A percentile compares a stretch with the other conserved stretches of the same genome.
These are phyloP conservation scores for Aspergillus sp. DNA, from an alignment of 2,329 filamentous ascomycete species.

Conservation along the genomic window DNA sequence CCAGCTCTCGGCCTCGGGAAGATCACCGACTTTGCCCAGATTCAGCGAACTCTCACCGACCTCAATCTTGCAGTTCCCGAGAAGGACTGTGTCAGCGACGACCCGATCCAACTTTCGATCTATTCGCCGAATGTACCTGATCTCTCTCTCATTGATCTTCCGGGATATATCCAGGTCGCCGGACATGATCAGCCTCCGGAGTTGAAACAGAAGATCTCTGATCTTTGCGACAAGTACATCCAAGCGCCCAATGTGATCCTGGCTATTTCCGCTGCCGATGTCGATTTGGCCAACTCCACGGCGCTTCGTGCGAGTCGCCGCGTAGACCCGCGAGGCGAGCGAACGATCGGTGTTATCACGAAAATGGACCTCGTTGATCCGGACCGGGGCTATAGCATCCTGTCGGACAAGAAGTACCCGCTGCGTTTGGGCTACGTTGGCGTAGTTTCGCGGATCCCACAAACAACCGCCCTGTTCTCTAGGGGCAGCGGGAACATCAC, in stretches of 20 bases:
- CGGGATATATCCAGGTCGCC: slow-evolving; percentile 95
- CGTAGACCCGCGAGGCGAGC: slow-evolving; percentile 89
- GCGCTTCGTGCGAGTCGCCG: slow-evolving; percentile 84
- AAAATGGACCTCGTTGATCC: slow-evolving; percentile 98
- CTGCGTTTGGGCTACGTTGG: slow-evolving; percentile 94
- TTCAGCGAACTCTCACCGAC: slow-evolving; percentile 91
- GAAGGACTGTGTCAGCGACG: slow-evolving; percentile 88
- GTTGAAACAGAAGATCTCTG: slow-evolving; percentile 91
- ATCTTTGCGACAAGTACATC: slow-evolving; percentile 98
- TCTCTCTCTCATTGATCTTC: slow-evolving; percentile 90
- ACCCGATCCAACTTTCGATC: slow-evolving; percentile 93
- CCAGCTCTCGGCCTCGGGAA: slow-evolving; percentile 85
- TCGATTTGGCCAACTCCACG: slow-evolving; percentile 94
- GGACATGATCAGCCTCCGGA: slow-evolving; percentile 87
- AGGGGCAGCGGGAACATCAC: slow-evolving; percentile 78
- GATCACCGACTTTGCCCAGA: slow-evolving; percentile 77
- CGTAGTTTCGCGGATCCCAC: slow-evolving; percentile 81
- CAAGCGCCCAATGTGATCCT: slow-evolving; percentile 93
- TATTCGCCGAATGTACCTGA: slow-evolving; percentile 95
- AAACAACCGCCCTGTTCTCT: slow-evolving; percentile 70
- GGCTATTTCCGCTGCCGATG: slow-evolving; percentile 95
- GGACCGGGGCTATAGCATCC: slow-evolving; percentile 70
- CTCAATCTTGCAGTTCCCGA: slow-evolving; percentile 91
- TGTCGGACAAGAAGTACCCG: slow-evolving; percentile 89
- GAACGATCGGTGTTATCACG: slow-evolving; percentile 97